These are phyloP conservation scores for Quercus glauca DNA, from an alignment of 306 rosid genomes.

Conservation along the genomic window DNA sequence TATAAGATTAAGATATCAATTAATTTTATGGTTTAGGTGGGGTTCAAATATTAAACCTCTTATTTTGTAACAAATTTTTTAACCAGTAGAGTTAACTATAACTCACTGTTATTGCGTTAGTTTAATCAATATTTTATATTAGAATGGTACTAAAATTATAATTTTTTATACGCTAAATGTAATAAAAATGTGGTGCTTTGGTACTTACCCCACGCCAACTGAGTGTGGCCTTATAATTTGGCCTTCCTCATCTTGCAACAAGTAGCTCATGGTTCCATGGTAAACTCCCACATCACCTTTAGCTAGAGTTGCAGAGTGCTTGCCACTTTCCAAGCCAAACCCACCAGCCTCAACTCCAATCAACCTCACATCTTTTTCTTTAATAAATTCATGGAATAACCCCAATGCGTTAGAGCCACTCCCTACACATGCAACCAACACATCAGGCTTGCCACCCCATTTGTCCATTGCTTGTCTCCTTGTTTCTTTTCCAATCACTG, in stretches of 20 bases:
- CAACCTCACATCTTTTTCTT: conserved; percentile 44
- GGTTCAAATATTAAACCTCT: no score
- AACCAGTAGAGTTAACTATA: no score
- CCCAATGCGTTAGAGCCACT: conserved; percentile 70
- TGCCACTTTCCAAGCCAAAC: conserved; percentile 49
- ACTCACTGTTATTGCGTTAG: no score
- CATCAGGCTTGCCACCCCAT: conserved; percentile 65
- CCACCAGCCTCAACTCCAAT: conserved; percentile 75
- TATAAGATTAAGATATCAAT: no score
- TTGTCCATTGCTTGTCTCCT: conserved; percentile 49
- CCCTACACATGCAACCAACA: conserved; percentile 56
- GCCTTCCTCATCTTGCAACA: conserved; percentile 63
- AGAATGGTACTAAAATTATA: no score
- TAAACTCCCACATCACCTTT: conserved; percentile 60
- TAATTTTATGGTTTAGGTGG: no score
- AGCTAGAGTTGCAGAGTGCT: conserved; percentile 53
- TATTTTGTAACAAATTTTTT: no score
- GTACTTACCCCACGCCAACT: conserved; percentile 48
- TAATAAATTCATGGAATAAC: conserved; percentile 53
- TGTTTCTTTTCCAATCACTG: conserved; percentile 67
- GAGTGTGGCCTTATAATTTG: conserved; percentile 61
- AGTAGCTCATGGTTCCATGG: conserved; percentile 55
- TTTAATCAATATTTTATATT: no score
- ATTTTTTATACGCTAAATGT: no score
- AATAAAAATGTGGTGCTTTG: background rate